A percentile compares a stretch with the other conserved stretches of the same genome.
These are phyloP conservation scores for Arthrobotrys pseudoclavata DNA, from an alignment of 2,329 filamentous ascomycete species.

Conservation along the genomic window DNA sequence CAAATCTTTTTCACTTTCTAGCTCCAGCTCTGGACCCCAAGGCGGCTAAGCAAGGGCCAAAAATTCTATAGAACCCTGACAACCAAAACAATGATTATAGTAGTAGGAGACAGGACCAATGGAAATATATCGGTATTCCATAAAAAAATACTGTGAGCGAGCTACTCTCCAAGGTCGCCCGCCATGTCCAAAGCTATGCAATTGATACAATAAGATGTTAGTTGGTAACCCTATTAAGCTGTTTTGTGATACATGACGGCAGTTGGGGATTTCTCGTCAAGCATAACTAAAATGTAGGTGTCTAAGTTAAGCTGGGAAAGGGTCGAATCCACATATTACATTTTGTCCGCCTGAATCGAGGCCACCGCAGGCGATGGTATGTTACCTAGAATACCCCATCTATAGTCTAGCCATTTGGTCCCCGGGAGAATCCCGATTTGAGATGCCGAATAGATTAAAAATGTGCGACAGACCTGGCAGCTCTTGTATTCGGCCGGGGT, in stretches of 20 bases:
- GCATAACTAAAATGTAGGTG: not conserved
- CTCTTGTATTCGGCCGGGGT: conserved; percentile 17
- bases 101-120: no score
- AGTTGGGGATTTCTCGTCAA: conserved; percentile 3
- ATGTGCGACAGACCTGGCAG: conserved; percentile 31
- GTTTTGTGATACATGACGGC: conserved; percentile 19
- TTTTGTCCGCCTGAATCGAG: not conserved
- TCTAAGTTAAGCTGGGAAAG: not conserved
- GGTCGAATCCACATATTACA: not conserved
- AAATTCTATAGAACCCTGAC: not conserved
- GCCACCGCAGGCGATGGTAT: not conserved
- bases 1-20: not conserved
- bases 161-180: no score
- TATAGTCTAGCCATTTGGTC: not conserved
- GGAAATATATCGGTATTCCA: no score
- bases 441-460: conserved; percentile 28
- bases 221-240: not conserved
- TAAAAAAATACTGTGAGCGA: no score
- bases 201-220: conserved; percentile 12
- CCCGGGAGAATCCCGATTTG: conserved; percentile 23
- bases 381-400: conserved; percentile 5
- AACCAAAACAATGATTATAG: not conserved
- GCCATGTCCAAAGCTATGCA: not conserved
- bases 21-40: not conserved
- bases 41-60: not conserved